phyloP scores from a whole-genome alignment of 371 early-diverging fungal species.

The Circinella umbellata region DNA sequence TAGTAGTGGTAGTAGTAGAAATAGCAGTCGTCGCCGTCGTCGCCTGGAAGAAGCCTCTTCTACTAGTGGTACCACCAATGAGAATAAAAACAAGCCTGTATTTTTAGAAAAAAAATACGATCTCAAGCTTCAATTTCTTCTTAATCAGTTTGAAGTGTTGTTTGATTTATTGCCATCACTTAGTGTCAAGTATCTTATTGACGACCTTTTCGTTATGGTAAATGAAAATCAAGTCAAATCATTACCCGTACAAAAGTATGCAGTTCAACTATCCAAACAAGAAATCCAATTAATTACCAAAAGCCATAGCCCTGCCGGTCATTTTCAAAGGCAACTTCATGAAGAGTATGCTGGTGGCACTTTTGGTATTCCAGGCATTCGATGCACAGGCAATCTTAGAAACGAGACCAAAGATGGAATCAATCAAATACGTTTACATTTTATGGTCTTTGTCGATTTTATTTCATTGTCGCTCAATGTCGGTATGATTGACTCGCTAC shows the following conservation, averaged over 20 bases:
- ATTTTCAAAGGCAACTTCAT: conserved; percentile 14
- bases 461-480: conserved; percentile 70
- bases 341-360: conserved; percentile 49
- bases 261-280: conserved; percentile 62
- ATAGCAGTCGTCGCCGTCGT: neutral
- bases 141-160: conserved; percentile 61
- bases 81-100: neutral
- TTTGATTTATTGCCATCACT: conserved; percentile 75
- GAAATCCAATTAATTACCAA: conserved; percentile 60
- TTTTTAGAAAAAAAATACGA: conserved; percentile 36
- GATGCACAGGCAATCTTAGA: conserved; percentile 57
- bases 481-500: conserved; percentile 76
- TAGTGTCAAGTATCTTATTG: conserved; percentile 64
- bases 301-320: conserved; percentile 2
- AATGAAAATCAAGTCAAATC: conserved; percentile 47
- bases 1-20: too few relatives aligned
- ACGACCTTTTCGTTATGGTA: conserved; percentile 59
- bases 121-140: conserved; percentile 66
- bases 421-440: conserved; percentile 38
- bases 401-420: conserved; percentile 19
- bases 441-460: conserved; percentile 67
- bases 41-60: neutral
- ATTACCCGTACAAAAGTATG: conserved; percentile 47
- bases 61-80: too few relatives aligned
- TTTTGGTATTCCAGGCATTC: conserved; percentile 65